Evolutionary conservation across 2,329 filamentous ascomycete genomes (phyloP).

Genomic region (Ascochyta koolunga): DNA sequence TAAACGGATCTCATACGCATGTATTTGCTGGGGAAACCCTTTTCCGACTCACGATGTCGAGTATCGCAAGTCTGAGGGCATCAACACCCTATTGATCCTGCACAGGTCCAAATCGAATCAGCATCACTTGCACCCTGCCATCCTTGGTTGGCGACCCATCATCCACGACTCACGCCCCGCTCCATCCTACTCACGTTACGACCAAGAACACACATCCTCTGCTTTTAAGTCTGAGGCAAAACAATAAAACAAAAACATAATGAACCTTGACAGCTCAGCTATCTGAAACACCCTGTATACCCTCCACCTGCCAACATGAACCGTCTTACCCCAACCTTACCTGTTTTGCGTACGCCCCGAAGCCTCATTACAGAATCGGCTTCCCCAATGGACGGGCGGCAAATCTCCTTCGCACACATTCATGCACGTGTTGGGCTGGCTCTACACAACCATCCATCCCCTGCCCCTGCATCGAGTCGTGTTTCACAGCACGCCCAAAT

Average conservation of each 20-base stretch:
- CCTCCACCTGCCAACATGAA: background rate
- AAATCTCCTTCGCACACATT: background rate
- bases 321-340: background rate
- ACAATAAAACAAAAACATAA: too few relatives aligned
- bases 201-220: background rate
- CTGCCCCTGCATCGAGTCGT: constrained; percentile 8
- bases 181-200: too few relatives aligned
- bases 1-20: too few relatives aligned
- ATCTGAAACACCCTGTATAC: background rate
- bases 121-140: background rate
- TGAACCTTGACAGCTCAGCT: background rate
- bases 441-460: constrained; percentile 1
- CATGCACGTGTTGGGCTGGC: background rate
- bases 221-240: background rate
- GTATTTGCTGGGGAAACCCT: too few relatives aligned
- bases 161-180: background rate
- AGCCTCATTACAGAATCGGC: background rate
- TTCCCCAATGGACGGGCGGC: constrained; percentile 1
- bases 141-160: background rate
- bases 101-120: background rate
- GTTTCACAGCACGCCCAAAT: background rate
- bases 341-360: background rate
- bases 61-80: background rate
- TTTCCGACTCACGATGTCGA: background rate
- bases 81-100: constrained; percentile 8